A percentile compares a stretch with the other conserved stretches of the same genome.
These are phyloP conservation scores for Scheffersomyces cryptocercus DNA, from an alignment of 1,139 yeast species.

Conservation along the genomic window DNA sequence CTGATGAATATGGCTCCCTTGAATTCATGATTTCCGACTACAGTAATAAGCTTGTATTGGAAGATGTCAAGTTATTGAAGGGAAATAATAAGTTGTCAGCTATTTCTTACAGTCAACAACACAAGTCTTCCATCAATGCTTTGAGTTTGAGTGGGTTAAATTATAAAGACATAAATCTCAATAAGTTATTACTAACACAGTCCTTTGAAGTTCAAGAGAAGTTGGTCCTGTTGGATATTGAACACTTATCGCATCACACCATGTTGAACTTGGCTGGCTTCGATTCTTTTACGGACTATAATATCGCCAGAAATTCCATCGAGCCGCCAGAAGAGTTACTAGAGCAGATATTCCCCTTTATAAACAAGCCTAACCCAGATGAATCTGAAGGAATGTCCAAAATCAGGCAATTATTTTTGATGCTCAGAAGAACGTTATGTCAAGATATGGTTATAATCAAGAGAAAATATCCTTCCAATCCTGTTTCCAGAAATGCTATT, in stretches of 20 bases:
- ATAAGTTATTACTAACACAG: constrained; percentile 21
- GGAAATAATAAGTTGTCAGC: constrained; percentile 27
- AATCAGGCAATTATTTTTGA: constrained; percentile 19
- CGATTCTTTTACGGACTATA: constrained; percentile 17
- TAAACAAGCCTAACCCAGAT: constrained; percentile 12
- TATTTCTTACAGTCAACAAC: constrained; percentile 30
- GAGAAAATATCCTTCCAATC: constrained; percentile 25
- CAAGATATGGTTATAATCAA: constrained; percentile 38
- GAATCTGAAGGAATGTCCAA: constrained; percentile 3
- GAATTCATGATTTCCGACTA: constrained; percentile 18
- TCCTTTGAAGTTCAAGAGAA: constrained; percentile 9
- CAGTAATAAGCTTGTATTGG: constrained; percentile 13
- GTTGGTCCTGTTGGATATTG: constrained; percentile 10
- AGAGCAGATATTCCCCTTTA: constrained; percentile 32
- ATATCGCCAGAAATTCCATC: constrained; percentile 19
- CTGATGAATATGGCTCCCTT: constrained; percentile 28
- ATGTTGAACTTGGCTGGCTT: constrained; percentile 30
- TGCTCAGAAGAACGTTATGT: constrained; percentile 26
- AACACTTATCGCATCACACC: constrained; percentile 15
- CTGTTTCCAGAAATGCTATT: constrained; percentile 28
- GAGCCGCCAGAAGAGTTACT: constrained; percentile 32
- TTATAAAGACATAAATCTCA: constrained; percentile 21
- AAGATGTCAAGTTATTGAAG: constrained; percentile 24
- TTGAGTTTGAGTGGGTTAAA: constrained; percentile 22
- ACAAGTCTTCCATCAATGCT: constrained; percentile 25